A percentile compares a stretch with the other conserved stretches of the same genome.
phyloP scores from a whole-genome alignment of 2,329 filamentous ascomycete genomes.

The Aspergillus jensenii region DNA sequence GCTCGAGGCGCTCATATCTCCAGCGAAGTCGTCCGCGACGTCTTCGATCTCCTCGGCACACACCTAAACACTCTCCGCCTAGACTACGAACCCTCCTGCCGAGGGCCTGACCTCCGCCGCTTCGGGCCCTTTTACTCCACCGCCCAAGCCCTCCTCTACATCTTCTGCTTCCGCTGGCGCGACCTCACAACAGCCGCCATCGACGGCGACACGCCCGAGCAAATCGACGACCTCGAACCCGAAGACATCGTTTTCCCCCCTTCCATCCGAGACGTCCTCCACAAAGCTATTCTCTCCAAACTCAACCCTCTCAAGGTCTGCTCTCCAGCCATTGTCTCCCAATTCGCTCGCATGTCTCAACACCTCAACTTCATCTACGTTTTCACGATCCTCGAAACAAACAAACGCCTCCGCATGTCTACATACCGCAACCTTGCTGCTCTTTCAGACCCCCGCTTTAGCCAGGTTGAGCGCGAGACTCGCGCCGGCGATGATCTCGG shows the following conservation, averaged over 20 bases:
- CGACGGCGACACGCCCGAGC: slow-evolving; percentile 55
- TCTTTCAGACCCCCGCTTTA: slow-evolving; percentile 39
- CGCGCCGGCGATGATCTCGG: slow-evolving; percentile 67
- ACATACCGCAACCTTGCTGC: slow-evolving; percentile 55
- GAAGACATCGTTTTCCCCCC: slow-evolving; percentile 78
- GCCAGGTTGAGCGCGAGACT: slow-evolving; percentile 54
- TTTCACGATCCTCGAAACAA: slow-evolving; percentile 81
- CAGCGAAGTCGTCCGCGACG: slow-evolving; percentile 71
- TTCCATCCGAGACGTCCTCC: slow-evolving; percentile 70
- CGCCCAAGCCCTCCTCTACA: slow-evolving; percentile 87
- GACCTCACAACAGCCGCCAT: slow-evolving; percentile 68
- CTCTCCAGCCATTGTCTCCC: slow-evolving; percentile 82
- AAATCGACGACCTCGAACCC: slow-evolving; percentile 55
- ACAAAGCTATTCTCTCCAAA: slow-evolving; percentile 76
- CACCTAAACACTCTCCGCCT: slow-evolving; percentile 75
- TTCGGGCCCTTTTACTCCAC: slow-evolving; percentile 85
- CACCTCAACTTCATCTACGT: slow-evolving; percentile 88
- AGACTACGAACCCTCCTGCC: slow-evolving; percentile 70
- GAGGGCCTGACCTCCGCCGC: slow-evolving; percentile 79
- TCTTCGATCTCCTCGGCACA: slow-evolving; percentile 75
- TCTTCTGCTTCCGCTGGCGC: slow-evolving; percentile 97
- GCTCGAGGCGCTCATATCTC: slow-evolving; percentile 83
- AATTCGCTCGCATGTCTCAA: slow-evolving; percentile 85
- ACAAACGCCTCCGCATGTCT: slow-evolving; percentile 82
- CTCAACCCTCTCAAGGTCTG: slow-evolving; percentile 96